A percentile compares a stretch with the other conserved stretches of the same genome.
phyloP scores from a whole-genome alignment of 2,329 filamentous ascomycete species.

The Sarocladium oryzae region DNA sequence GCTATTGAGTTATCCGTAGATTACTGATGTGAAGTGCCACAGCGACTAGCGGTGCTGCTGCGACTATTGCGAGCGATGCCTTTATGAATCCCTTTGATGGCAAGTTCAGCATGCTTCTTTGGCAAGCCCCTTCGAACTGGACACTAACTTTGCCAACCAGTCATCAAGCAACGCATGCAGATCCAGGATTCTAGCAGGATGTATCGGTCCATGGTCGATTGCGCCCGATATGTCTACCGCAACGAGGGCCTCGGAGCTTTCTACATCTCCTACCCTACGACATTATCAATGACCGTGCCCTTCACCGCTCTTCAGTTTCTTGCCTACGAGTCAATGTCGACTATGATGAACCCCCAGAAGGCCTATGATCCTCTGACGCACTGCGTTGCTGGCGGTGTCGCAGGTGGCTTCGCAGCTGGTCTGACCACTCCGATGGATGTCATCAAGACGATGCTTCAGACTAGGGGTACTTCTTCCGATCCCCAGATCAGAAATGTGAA shows the following conservation, averaged over 20 bases:
- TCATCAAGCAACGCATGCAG: slow-evolving; percentile 99
- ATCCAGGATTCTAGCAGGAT: slow-evolving; percentile 84
- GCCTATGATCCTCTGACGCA: slow-evolving; percentile 90
- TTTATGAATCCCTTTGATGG: slow-evolving; percentile 99
- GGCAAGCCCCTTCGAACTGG: not conserved
- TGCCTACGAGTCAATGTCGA: slow-evolving; percentile 94
- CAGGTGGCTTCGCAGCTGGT: slow-evolving; percentile 87
- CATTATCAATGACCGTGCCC: slow-evolving; percentile 95
- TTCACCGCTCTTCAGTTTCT: slow-evolving; percentile 97
- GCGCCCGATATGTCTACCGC: slow-evolving; percentile 79
- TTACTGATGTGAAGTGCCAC: slow-evolving; percentile 9
- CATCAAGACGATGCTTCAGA: slow-evolving; percentile 96
- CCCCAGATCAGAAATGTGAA: slow-evolving; percentile 78
- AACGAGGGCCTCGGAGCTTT: slow-evolving; percentile 86
- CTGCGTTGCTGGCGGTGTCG: slow-evolving; percentile 84
- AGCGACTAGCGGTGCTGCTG: slow-evolving; percentile 90
- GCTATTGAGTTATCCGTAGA: not conserved
- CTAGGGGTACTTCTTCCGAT: slow-evolving; percentile 76
- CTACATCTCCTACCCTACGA: slow-evolving; percentile 98
- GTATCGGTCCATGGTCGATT: slow-evolving; percentile 82
- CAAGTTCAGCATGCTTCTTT: slow-evolving; percentile 35
- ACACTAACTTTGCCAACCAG: slow-evolving; percentile 39
- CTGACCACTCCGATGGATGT: slow-evolving; percentile 96
- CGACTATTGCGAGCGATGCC: slow-evolving; percentile 94
- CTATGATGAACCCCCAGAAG: slow-evolving; percentile 79